Base-by-base conservation (phyloP, 169 alveolate species). In the Cryptosporidium parvum region DNA sequence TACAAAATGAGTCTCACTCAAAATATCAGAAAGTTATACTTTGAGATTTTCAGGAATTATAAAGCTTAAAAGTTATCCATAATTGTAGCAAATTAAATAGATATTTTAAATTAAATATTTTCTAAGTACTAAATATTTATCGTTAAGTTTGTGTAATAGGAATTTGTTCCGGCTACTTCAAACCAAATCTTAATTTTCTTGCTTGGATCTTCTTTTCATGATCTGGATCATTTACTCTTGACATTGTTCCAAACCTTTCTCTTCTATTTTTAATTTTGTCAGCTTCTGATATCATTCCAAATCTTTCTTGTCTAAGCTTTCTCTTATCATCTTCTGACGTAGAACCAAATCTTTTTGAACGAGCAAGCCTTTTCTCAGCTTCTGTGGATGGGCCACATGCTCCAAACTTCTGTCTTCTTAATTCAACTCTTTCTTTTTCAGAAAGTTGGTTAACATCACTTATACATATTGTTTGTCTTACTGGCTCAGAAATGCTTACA, bases 391-490 rank as follows among this genome's bases (percentile, higher is more conserved):
- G 42, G 0, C 26, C 69, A 16, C 80, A 62, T 10, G 21, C 45
- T 16, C 89, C 89, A 59, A 80, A 80, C 29, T 62, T 80, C 42
- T 62, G 89, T 80, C 69, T 80, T 45, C 89, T 80, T 42, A 80
- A 65, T 62, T 80, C 89, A 61, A 80, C 62, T 14, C 89, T 59
- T 44, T 80, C 80, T 44, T 80, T 18, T 61, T 80, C 89, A 14
- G 80, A 29, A 37, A 80, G 75, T 18, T 26, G 75, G 37, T 62
- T 59, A 16, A 80, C 35, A 42, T 59, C 73, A 37, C 52, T 42
- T 8, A 80, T 80, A 33, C 80, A 80, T n/a, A 62, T 65, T 65
- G 73, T 62, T 4, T 44, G 68, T 31, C 45, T 48, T 48, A 26
- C 4, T 62, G 52, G 35, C 21, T 42, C 48, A 4, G 42, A 1